These are phyloP conservation scores for Bryoerythrophyllum caledonicum DNA, from an alignment of 225 moss, liverwort and hornwort species.

Conservation along the genomic window DNA sequence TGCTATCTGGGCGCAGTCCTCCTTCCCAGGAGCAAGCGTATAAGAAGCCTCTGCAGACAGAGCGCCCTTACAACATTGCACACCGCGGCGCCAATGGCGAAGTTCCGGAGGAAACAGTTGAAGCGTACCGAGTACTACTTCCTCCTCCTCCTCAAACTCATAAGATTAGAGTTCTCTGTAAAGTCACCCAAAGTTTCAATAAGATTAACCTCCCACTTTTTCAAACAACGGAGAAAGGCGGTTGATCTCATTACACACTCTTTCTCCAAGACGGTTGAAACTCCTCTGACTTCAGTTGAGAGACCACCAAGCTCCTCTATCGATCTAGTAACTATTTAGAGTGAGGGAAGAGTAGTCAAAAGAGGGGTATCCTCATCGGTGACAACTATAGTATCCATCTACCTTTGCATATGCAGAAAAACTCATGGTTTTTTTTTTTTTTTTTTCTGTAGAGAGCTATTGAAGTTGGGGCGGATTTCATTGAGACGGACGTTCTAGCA, in stretches of 20 bases:
- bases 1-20: background rate
- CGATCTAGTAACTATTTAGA: no score
- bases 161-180: no score
- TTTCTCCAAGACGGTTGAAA: no score
- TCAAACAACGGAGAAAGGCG: no score
- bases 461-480: conserved; percentile 76
- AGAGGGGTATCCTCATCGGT: no score
- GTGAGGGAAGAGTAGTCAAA: background rate
- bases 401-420: background rate
- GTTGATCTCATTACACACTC: no score
- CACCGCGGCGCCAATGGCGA: conserved; percentile 68
- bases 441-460: conserved; percentile 69
- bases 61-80: conserved; percentile 64
- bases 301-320: no score
- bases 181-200: no score
- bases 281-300: no score
- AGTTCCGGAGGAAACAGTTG: conserved; percentile 60
- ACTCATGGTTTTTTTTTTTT: background rate
- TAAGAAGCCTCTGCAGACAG: conserved; percentile 43
- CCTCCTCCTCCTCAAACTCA: background rate
- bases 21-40: background rate
- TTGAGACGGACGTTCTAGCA: conserved; percentile 78
- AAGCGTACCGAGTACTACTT: conserved; percentile 43
- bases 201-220: no score
- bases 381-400: no score